Percentiles rank a stretch among this genome's conserved stretches.
These are phyloP conservation scores for Phytophthora vignae DNA, from an alignment of 352 stramenopile genomes.

Conservation along the genomic window DNA sequence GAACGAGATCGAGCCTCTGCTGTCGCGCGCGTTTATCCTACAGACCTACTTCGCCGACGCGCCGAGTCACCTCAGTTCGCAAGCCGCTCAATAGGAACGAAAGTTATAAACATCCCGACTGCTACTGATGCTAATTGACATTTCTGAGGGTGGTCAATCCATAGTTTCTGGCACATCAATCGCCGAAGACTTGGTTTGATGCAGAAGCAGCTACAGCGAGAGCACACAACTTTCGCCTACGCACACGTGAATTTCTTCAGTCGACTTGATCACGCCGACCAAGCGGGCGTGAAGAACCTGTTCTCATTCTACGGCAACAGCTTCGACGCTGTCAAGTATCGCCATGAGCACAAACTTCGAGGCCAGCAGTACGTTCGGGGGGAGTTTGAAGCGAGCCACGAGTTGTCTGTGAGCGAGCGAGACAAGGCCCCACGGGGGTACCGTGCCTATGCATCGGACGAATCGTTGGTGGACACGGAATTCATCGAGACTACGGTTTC, in stretches of 20 bases:
- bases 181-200: too few relatives aligned
- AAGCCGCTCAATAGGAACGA: slow-evolving; percentile 34
- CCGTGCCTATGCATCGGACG: not conserved
- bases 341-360: slow-evolving; percentile 4
- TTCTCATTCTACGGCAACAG: slow-evolving; percentile 5
- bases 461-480: not conserved
- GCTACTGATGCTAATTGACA: not conserved
- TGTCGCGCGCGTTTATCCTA: slow-evolving; percentile 97
- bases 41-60: slow-evolving; percentile 92
- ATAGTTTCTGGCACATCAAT: too few relatives aligned
- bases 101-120: slow-evolving; percentile 32
- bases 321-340: slow-evolving; percentile 5
- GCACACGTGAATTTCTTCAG: slow-evolving; percentile 1
- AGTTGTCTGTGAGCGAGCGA: slow-evolving; percentile 6
- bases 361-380: not conserved
- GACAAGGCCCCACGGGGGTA: not conserved
- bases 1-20: slow-evolving; percentile 97
- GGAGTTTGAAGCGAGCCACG: slow-evolving; percentile 7
- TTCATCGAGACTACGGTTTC: not conserved
- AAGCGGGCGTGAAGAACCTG: not conserved
- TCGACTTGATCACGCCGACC: slow-evolving; percentile 1
- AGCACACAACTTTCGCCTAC: slow-evolving; percentile 1
- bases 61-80: slow-evolving; percentile 75
- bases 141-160: too few relatives aligned
- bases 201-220: too few relatives aligned